A percentile compares a stretch with the other conserved stretches of the same genome.
Conservation (phyloP, 192 early-diverging fungal species). For the Coemansia sp. region DNA sequence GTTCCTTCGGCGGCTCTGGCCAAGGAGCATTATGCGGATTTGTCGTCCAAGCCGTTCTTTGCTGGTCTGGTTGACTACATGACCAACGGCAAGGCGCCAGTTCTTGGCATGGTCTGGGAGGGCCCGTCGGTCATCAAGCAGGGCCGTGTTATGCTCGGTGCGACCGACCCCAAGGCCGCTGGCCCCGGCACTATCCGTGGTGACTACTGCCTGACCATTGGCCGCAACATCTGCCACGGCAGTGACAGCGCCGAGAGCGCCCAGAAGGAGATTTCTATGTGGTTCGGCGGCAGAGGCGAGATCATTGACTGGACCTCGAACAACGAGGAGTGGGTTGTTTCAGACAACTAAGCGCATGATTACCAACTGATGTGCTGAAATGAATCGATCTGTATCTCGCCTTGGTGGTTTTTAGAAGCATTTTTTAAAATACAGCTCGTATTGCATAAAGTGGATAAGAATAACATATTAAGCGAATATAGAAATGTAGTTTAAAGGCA, state of each 20-base stretch:
- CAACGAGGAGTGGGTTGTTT: constrained; percentile 67
- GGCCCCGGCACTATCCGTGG: constrained; percentile 89
- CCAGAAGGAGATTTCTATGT: constrained; percentile 74
- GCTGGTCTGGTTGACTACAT: constrained; percentile 88
- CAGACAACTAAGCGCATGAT: constrained; percentile 60
- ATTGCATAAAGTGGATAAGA: too few species aligned
- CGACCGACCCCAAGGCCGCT: constrained; percentile 86
- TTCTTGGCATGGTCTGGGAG: constrained; percentile 82
- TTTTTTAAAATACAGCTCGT: too few species aligned
- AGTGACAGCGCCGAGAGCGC: constrained; percentile 84
- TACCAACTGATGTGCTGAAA: too few species aligned
- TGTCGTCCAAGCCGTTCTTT: constrained; percentile 85
- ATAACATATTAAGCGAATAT: background rate
- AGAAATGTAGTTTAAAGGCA: background rate
- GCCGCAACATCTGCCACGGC: constrained; percentile 85
- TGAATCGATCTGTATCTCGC: too few species aligned
- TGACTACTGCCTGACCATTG: constrained; percentile 74
- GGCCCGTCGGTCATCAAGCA: constrained; percentile 84
- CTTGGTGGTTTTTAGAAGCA: too few species aligned
- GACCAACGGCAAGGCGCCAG: constrained; percentile 83
- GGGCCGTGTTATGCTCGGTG: constrained; percentile 86
- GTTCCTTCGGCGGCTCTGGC: constrained; percentile 64
- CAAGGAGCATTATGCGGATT: constrained; percentile 87
- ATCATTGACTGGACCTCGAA: constrained; percentile 61
- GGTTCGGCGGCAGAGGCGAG: constrained; percentile 69